Conservation (phyloP, 2,329 filamentous ascomycete species). For the Ophiostoma ips region DNA sequence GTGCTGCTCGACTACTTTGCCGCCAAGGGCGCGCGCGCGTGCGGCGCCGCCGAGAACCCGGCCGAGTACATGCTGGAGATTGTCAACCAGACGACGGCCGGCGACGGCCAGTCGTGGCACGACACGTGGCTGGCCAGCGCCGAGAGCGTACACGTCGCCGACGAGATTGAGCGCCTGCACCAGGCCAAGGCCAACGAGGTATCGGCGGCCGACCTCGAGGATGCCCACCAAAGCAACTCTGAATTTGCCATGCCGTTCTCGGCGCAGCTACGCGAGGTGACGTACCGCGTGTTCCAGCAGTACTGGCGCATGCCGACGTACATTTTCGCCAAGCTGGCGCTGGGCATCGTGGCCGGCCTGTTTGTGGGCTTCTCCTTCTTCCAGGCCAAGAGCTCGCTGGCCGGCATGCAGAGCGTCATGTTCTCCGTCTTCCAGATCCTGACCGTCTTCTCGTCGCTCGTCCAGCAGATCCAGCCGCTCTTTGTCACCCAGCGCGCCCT, state of each 20-base stretch:
- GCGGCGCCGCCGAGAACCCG: constrained; percentile 54
- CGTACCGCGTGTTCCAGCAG: constrained; percentile 68
- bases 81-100: constrained; percentile 48
- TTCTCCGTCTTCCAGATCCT: constrained; percentile 75
- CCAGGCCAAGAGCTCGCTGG: constrained; percentile 53
- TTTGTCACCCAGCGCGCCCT: constrained; percentile 69
- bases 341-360: constrained; percentile 50
- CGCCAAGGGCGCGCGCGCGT: constrained; percentile 48
- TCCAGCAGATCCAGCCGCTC: constrained; percentile 71
- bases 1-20: constrained; percentile 51
- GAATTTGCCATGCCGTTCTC: constrained; percentile 71
- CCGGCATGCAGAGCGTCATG: constrained; percentile 73
- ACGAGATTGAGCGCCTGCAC: constrained; percentile 44
- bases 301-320: constrained; percentile 86
- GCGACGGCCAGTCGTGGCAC: constrained; percentile 50
- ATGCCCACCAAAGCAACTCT: constrained; percentile 15
- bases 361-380: constrained; percentile 79
- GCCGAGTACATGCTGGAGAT: constrained; percentile 70
- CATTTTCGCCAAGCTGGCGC: constrained; percentile 67
- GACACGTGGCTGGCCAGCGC: constrained; percentile 44
- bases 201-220: constrained; percentile 21
- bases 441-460: constrained; percentile 65
- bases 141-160: constrained; percentile 41
- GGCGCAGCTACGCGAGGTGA: constrained; percentile 53
- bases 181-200: constrained; percentile 20